Base-by-base conservation (phyloP, 179 eudicot genomes). In the Silene coronaria region DNA sequence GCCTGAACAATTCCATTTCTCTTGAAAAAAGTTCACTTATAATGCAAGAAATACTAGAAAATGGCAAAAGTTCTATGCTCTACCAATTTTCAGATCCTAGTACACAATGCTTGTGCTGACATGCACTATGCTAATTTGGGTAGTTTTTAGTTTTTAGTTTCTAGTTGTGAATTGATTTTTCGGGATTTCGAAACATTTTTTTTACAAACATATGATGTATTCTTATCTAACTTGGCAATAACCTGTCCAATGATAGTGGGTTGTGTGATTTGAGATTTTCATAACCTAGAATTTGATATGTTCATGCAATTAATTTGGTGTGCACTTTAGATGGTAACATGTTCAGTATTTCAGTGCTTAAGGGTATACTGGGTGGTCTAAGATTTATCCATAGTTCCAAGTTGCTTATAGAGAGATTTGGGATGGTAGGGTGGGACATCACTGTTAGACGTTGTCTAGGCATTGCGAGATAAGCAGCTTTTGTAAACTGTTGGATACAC, bases 141-240 rank as follows among this genome's bases (percentile, higher is more conserved):
- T 69, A 21, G 51, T 69, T 28, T 45, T 5, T 69, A 21, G 51
- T 69, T 28, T 45, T 5, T 69, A 21, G 55, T 36, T 5, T 67
- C 70, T 66, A 66, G 26, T 67, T 36, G 16, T 30, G 21, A 69
- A 45, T n/a, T 46, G 59, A 69, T 67, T 67, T 36, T 55, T 24
- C 12, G 71, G 53, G 23, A 28, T 36, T 34, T 19, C 6, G 4
- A 67, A 34, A 46, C 22, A 67, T 21, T 24, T 38, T 68, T 27
- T 68, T 0, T 0, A 68, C 22, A 22, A 45, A 68, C 14, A 68
- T 4, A 68, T 21, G 13, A 7, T 23, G 1, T 68, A 45, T 22
- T 24, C 30, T 12, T 38, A 21, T 51, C 26, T 68, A 68, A 68
- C 30, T 12, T 22, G 72, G 23, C 19, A 68, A 21, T 10, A 42